phyloP scores from a whole-genome alignment of 495 filamentous ascomycete genomes.

The Diplogelasinospora grovesii region DNA sequence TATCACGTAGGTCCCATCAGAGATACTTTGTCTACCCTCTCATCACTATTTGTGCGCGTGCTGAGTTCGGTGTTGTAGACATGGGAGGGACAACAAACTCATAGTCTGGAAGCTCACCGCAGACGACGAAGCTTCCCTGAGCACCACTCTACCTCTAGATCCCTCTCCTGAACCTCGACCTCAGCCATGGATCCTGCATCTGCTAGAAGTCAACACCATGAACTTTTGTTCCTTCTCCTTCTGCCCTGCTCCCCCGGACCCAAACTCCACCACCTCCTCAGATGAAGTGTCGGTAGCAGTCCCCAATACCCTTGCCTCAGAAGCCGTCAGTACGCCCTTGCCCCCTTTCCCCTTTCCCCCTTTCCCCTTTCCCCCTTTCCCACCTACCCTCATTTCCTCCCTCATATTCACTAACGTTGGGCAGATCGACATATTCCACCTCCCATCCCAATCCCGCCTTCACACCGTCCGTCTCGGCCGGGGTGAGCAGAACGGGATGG shows the following conservation, averaged over 20 bases:
- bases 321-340: constrained; percentile 48
- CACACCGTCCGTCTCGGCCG: constrained; percentile 55
- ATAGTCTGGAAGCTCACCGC: constrained; percentile 69
- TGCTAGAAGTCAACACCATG: constrained; percentile 80
- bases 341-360: neutral
- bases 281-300: constrained; percentile 59
- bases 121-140: constrained; percentile 58
- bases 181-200: constrained; percentile 80
- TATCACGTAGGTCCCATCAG: constrained; percentile 79
- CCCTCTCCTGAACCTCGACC: constrained; percentile 33
- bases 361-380: neutral
- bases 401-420: no score
- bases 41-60: no score
- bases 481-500: constrained; percentile 79
- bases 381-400: no score
- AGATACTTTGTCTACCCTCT: neutral
- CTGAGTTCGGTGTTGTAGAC: no score
- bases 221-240: constrained; percentile 92
- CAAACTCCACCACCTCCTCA: constrained; percentile 3
- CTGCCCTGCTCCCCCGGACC: constrained; percentile 29
- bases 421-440: constrained; percentile 80
- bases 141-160: constrained; percentile 63
- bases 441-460: constrained; percentile 64
- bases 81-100: constrained; percentile 85
- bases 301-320: constrained; percentile 68